These are phyloP conservation scores for Dendrobium chrysotoxum DNA, from an alignment of 106 monocot species.

Conservation along the genomic window DNA sequence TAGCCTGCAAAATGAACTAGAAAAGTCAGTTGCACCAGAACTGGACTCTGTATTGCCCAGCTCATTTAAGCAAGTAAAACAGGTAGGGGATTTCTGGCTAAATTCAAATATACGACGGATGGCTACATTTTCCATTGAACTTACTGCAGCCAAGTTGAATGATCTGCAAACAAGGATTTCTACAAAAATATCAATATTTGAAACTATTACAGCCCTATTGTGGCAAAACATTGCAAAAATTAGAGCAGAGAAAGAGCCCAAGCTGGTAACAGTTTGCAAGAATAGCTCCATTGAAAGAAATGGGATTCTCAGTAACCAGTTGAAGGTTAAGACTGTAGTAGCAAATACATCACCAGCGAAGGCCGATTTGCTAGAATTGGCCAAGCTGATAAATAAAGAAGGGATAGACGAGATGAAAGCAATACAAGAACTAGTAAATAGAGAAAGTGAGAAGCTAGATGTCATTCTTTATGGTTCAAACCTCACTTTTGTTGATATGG, in stretches of 20 bases:
- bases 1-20: conserved; percentile 1
- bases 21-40: neutral
- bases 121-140: conserved; percentile 46
- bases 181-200: conserved; percentile 26
- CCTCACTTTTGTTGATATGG: conserved; percentile 76
- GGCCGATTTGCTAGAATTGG: conserved; percentile 41
- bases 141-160: conserved; percentile 32
- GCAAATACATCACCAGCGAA: conserved; percentile 22
- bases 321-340: conserved; percentile 23
- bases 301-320: conserved; percentile 31
- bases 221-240: conserved; percentile 61
- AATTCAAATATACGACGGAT: conserved; percentile 25
- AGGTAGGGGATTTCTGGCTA: conserved; percentile 47
- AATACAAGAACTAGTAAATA: conserved; percentile 24
- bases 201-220: conserved; percentile 44
- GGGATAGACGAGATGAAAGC: conserved; percentile 24
- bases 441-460: conserved; percentile 28
- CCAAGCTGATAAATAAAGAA: conserved; percentile 29
- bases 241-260: conserved; percentile 35
- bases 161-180: conserved; percentile 14
- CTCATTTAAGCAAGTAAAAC: conserved; percentile 45
- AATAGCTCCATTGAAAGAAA: conserved; percentile 10
- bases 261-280: conserved; percentile 51
- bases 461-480: conserved; percentile 64
- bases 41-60: conserved; percentile 10